Conservation (phyloP, 768 basidiomycete species). For the Dioszegia hungarica region DNA sequence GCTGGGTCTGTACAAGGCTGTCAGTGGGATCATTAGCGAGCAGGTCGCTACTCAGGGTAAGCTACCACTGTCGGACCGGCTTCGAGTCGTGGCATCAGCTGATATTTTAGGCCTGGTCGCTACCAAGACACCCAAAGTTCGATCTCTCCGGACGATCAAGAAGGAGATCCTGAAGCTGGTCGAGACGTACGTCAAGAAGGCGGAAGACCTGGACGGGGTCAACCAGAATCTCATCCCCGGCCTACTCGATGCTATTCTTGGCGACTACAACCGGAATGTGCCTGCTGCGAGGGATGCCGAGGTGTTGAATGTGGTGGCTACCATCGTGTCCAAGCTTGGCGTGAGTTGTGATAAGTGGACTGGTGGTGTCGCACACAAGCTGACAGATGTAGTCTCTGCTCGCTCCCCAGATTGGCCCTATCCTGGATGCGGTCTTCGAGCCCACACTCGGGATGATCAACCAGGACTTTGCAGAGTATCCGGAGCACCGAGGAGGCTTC, state of each 20-base stretch:
- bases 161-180: slow-evolving; percentile 96
- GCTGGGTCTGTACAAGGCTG: slow-evolving; percentile 95
- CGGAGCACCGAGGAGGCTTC: slow-evolving; percentile 95
- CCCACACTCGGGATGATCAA: slow-evolving; percentile 98
- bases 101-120: slow-evolving; percentile 66
- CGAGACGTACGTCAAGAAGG: slow-evolving; percentile 96
- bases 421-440: slow-evolving; percentile 95
- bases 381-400: slow-evolving; percentile 60
- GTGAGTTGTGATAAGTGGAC: slow-evolving; percentile 54
- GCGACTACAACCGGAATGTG: slow-evolving; percentile 92
- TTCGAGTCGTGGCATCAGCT: background rate
- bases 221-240: slow-evolving; percentile 90
- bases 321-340: slow-evolving; percentile 80
- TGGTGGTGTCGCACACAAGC: background rate
- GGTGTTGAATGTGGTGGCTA: slow-evolving; percentile 94
- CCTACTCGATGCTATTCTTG: slow-evolving; percentile 91
- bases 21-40: slow-evolving; percentile 91
- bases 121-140: slow-evolving; percentile 93
- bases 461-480: slow-evolving; percentile 97
- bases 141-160: slow-evolving; percentile 90
- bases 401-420: slow-evolving; percentile 88
- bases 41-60: slow-evolving; percentile 76
- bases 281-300: slow-evolving; percentile 92
- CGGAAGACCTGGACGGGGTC: slow-evolving; percentile 90
- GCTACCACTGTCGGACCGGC: background rate